These are phyloP conservation scores for Colletotrichum neosansevieriae DNA, from an alignment of 2,329 filamentous ascomycete genomes.

Conservation along the genomic window DNA sequence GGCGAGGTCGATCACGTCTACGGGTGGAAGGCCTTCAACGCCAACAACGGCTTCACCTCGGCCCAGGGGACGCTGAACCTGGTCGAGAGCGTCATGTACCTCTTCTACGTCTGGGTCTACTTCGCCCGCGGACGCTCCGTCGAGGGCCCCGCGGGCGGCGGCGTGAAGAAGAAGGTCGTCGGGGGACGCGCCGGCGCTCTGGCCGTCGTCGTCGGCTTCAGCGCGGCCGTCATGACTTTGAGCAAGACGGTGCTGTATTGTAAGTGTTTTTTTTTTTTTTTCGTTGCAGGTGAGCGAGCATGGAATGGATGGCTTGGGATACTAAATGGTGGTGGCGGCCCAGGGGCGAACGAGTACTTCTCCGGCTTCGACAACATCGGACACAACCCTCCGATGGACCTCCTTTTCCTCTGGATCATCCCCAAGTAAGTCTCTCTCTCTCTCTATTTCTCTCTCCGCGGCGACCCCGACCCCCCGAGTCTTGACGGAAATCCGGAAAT, in stretches of 20 bases:
- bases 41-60: conserved; percentile 78
- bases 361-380: conserved; percentile 68
- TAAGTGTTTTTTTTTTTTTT: no score
- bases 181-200: conserved; percentile 57
- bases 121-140: conserved; percentile 42
- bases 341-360: conserved; percentile 69
- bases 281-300: no score
- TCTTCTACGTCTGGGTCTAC: conserved; percentile 63
- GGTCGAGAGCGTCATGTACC: conserved; percentile 75
- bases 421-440: conserved; percentile 62
- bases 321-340: background rate
- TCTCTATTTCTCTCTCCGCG: no score
- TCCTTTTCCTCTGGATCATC: conserved; percentile 68
- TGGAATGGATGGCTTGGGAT: background rate
- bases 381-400: conserved; percentile 60
- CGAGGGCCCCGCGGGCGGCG: conserved; percentile 43
- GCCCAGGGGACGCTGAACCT: conserved; percentile 79
- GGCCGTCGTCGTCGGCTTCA: conserved; percentile 63
- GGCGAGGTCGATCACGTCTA: conserved; percentile 85
- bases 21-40: conserved; percentile 78
- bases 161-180: conserved; percentile 51
- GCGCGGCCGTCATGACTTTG: conserved; percentile 69
- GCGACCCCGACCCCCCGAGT: background rate
- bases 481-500: background rate
- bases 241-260: conserved; percentile 73